Base-by-base conservation (phyloP, 345 rosid genomes). In the Pistacia vera region DNA sequence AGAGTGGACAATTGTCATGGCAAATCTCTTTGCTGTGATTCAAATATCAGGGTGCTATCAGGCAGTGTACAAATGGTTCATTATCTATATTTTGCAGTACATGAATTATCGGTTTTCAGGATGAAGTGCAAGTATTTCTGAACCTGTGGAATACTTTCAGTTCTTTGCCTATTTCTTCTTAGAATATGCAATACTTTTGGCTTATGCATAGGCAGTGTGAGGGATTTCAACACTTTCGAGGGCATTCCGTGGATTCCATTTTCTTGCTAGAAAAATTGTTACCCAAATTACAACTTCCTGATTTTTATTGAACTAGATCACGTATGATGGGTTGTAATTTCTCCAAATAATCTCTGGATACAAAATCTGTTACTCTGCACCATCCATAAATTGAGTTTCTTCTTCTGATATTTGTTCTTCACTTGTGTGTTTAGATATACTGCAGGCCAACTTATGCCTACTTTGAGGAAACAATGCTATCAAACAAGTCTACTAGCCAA, bases 21-120 rank as follows among this genome's bases (percentile, higher is more conserved):
- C 87, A 61, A 86, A 85, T 68, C 63, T 85, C 59, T 81, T 88
- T 74, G 87, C 90, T 1, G 86, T 83, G 51, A 73, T 83, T 75
- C 92, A 86, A 63, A 88, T 88, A 67, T 80, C 86, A 41, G 92
- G 88, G 71, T 88, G 90, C 86, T 86, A 74, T 82, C 91, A 86
- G 89, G 91, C 82, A 75, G 2, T 20, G 69, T 35, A 30, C 4
- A 0, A 58, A 64, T 44, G 55, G n/a, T 28, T 30, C 13, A 52
- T 49, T 38, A 4, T 20, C 41, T 59, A 25, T 59, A 59, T 22
- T 11, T 14, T 33, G 18, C 46, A 33, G 13, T 22, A 14, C 66
- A 5, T 63, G 18, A 13, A 62, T 28, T 62, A 62, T 62, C 3
- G 13, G 41, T 62, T 62, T 33, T 3, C 66, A 13, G 13, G 5